Evolutionary conservation across 108 stramenopile species (phyloP).

Genomic region (Craspedostauros australis): DNA sequence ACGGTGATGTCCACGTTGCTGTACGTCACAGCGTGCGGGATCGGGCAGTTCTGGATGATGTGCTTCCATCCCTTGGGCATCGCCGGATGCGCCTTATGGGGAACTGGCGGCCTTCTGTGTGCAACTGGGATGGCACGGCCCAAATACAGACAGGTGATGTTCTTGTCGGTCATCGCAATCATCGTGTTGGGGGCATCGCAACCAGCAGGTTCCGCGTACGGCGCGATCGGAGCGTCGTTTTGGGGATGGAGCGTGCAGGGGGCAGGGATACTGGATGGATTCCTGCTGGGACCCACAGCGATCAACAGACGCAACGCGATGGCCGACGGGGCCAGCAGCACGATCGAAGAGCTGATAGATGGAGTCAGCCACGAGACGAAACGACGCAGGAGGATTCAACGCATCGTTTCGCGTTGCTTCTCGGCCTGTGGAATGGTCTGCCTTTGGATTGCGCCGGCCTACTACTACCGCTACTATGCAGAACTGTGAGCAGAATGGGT

Average conservation of each 20-base stretch:
- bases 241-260: slow-evolving; percentile 28
- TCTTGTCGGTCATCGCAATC: slow-evolving; percentile 22
- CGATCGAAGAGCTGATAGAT: too few species aligned
- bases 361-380: too few species aligned
- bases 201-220: slow-evolving; percentile 16
- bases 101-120: slow-evolving; percentile 34
- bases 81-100: slow-evolving; percentile 31
- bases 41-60: slow-evolving; percentile 39
- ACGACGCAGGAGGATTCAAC: too few species aligned
- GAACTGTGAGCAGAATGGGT: too few species aligned
- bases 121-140: slow-evolving; percentile 24
- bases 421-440: too few species aligned
- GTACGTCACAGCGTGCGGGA: slow-evolving; percentile 9
- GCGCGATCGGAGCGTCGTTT: slow-evolving; percentile 17
- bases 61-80: slow-evolving; percentile 10
- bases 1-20: slow-evolving; percentile 11
- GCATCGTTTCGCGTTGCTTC: too few species aligned
- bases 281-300: too few species aligned
- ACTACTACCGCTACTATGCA: too few species aligned
- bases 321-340: too few species aligned
- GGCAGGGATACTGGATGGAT: too few species aligned
- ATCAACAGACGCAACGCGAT: too few species aligned
- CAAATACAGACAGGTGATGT: slow-evolving; percentile 16
- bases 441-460: too few species aligned
- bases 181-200: slow-evolving; percentile 16